Percentiles rank a stretch among this genome's conserved stretches.
These are phyloP conservation scores for Pyrus betulifolia DNA, from an alignment of 306 rosid species.

Conservation along the genomic window DNA sequence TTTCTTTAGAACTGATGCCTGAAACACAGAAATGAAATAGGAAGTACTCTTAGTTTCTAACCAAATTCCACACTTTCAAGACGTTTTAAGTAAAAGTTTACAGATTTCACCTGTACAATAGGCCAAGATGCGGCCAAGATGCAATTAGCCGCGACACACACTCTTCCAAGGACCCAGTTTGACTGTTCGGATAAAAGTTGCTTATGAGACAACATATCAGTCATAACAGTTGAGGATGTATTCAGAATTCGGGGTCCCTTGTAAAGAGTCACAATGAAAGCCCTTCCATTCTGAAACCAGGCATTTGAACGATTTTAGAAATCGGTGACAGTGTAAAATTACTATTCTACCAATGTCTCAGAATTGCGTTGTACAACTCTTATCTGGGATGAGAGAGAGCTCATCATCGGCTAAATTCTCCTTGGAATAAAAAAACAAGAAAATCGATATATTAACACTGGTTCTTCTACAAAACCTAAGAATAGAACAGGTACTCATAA, in stretches of 20 bases:
- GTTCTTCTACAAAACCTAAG: neutral
- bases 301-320: slow-evolving; percentile 19
- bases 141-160: slow-evolving; percentile 44
- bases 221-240: slow-evolving; percentile 16
- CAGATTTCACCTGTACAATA: slow-evolving; percentile 49
- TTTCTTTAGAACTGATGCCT: slow-evolving; percentile 60
- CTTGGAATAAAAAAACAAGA: neutral
- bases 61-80: neutral
- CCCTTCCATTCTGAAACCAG: slow-evolving; percentile 77
- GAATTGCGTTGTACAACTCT: neutral
- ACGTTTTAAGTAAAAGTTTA: neutral
- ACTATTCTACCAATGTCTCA: neutral
- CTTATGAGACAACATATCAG: slow-evolving; percentile 15
- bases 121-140: slow-evolving; percentile 43
- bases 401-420: neutral
- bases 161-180: slow-evolving; percentile 63
- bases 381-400: neutral
- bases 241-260: slow-evolving; percentile 58
- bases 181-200: slow-evolving; percentile 38
- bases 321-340: neutral
- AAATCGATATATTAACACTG: neutral
- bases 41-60: neutral
- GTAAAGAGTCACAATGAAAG: slow-evolving; percentile 68
- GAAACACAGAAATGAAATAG: slow-evolving; percentile 14
- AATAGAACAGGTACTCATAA: neutral